A percentile compares a stretch with the other conserved stretches of the same genome.
phyloP scores from a whole-genome alignment of 1,284 basidiomycete genomes.

The Meripilus lineatus region DNA sequence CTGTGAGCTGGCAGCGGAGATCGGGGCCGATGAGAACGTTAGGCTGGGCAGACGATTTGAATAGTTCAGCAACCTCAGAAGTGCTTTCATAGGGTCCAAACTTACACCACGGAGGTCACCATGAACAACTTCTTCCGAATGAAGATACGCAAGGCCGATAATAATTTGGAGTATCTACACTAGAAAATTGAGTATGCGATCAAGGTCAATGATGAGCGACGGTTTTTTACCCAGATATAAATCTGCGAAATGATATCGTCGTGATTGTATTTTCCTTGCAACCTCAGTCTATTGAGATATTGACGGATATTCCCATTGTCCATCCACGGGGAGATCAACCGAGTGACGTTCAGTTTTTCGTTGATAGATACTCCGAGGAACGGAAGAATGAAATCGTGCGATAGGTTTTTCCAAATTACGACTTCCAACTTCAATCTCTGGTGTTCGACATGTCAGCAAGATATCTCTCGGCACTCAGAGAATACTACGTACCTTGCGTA shows the following conservation, averaged over 20 bases:
- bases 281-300: conserved; percentile 1
- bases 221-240: not conserved
- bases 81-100: no score
- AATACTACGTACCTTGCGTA: no score
- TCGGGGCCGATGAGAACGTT: conserved; percentile 13
- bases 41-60: conserved; percentile 1
- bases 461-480: no score
- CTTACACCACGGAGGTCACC: conserved; percentile 15
- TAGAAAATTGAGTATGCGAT: not conserved
- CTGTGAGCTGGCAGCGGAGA: conserved; percentile 5
- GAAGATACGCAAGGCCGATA: conserved; percentile 13
- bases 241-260: not conserved
- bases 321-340: not conserved
- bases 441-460: no score
- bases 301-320: not conserved
- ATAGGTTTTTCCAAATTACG: not conserved
- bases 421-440: not conserved
- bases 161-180: conserved; percentile 11
- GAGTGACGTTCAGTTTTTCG: no score
- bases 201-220: no score
- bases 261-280: not conserved
- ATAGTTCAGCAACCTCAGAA: not conserved
- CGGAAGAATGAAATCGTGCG: not conserved
- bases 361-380: not conserved
- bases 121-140: conserved; percentile 12